Base-by-base conservation (phyloP, 257 asterid genomes). In the Nicotiana knightiana region DNA sequence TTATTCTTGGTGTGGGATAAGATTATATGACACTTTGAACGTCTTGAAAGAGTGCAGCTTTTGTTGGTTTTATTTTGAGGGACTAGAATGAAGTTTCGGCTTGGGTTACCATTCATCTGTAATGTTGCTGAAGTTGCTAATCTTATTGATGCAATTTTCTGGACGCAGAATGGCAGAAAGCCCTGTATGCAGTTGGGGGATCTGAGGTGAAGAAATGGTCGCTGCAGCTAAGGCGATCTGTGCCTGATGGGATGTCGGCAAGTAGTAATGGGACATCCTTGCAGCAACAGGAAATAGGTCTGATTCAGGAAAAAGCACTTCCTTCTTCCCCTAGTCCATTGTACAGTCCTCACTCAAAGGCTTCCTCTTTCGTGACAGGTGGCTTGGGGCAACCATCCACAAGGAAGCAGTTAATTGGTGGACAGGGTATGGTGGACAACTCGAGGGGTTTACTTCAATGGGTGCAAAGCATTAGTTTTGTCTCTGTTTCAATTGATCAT, bases 181-280 rank as follows among this genome's bases (percentile, higher is more conserved):
- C 99, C 24, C 87, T 96, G 79, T 96, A 93, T 84, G 86, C 98
- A 46, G 90, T 94, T 83, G 97, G 99, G 79, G 98, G 99, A 81
- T 89, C 98, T 1, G 98, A 96, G 85, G 96, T 96, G 83, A 93
- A 93, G 84, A 96, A 96, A 88, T 96, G 99, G 98, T 90, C 99
- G 43, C 88, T 96, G 88, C 99, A 96, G 92, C 94, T 96, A 76
- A 87, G 98, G 63, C 90, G 97, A 81, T 89, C 97, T 64, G 82
- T 92, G 76, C 97, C 98, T 32, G 99, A 96, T 82, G 98, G 97
- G 81, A 85, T 93, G 81, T 85, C 96, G 48, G 89, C 97, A 21
- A 89, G 91, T 81, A 96, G 95, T 92, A 96, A 94, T 68, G 98
- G 98, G 37, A 89, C 88, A 67, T 87, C 97, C 18, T 83, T 93